Percentiles rank a stretch among this genome's conserved stretches.
Conservation (phyloP, 495 filamentous ascomycete genomes). For the Neurospora sp. region DNA sequence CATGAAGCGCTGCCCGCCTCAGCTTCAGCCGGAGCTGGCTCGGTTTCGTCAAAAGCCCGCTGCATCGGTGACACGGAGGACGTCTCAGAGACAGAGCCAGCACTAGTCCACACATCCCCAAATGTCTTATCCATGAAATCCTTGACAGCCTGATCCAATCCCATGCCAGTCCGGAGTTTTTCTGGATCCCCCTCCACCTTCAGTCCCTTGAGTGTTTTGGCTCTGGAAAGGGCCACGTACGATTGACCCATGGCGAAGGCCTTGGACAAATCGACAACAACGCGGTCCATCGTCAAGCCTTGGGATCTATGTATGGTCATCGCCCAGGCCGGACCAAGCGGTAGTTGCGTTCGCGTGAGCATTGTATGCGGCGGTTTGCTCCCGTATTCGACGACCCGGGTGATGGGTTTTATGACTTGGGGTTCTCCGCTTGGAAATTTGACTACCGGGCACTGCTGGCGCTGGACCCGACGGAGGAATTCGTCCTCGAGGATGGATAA, state of each 20-base stretch:
- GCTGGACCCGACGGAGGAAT: not conserved
- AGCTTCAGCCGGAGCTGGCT: not conserved
- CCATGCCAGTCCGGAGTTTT: slow-evolving; percentile 13
- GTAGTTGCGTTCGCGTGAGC: slow-evolving; percentile 72
- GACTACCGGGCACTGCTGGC: not conserved
- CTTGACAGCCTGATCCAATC: slow-evolving; percentile 11
- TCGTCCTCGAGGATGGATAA: slow-evolving; percentile 9
- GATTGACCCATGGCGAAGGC: slow-evolving; percentile 88
- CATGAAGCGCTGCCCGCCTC: not conserved
- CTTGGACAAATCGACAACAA: slow-evolving; percentile 74
- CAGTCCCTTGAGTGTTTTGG: slow-evolving; percentile 68
- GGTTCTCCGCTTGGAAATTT: not conserved
- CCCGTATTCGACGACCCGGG: slow-evolving; percentile 34
- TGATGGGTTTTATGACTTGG: not conserved
- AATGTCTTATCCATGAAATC: slow-evolving; percentile 8
- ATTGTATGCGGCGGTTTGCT: slow-evolving; percentile 38
- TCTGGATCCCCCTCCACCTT: slow-evolving; percentile 26
- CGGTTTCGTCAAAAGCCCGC: not conserved
- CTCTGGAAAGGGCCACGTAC: slow-evolving; percentile 70
- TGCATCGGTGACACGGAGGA: not conserved
- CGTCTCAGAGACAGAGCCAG: not conserved
- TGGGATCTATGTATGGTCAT: slow-evolving; percentile 93
- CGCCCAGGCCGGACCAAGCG: slow-evolving; percentile 88
- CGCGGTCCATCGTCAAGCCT: slow-evolving; percentile 82
- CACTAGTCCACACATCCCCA: slow-evolving; percentile 22